A percentile compares a stretch with the other conserved stretches of the same genome.
phyloP scores from a whole-genome alignment of 768 basidiomycete genomes.

The Mrakia hoshinonis region DNA sequence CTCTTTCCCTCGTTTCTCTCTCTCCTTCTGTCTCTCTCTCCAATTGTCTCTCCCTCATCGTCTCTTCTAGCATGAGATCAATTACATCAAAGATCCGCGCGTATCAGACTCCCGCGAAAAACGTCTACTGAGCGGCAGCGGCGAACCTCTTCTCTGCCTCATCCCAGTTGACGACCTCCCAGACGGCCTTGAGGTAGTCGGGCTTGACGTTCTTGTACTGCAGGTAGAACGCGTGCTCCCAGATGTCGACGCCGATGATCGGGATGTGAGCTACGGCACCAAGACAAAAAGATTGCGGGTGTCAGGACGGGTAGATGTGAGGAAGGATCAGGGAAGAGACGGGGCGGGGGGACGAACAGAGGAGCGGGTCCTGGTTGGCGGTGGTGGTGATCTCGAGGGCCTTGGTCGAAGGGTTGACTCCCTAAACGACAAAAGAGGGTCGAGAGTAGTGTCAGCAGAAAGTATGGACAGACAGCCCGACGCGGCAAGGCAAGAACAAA shows the following conservation, averaged over 20 bases:
- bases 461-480: neutral
- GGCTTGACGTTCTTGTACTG: slow-evolving; percentile 93
- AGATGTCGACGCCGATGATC: slow-evolving; percentile 71
- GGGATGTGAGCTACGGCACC: slow-evolving; percentile 56
- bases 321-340: neutral
- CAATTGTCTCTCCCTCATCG: too few relatives aligned
- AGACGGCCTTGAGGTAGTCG: slow-evolving; percentile 72
- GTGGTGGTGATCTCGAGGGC: slow-evolving; percentile 87
- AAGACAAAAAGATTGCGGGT: neutral
- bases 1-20: too few relatives aligned
- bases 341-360: slow-evolving; percentile 40
- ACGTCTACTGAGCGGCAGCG: neutral
- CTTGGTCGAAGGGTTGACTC: slow-evolving; percentile 56
- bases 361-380: slow-evolving; percentile 88
- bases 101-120: too few relatives aligned
- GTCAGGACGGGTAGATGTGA: neutral
- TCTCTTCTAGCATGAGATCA: too few relatives aligned
- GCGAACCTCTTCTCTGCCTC: slow-evolving; percentile 68
- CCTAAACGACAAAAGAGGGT: slow-evolving; percentile 44
- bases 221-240: slow-evolving; percentile 55
- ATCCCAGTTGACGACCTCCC: slow-evolving; percentile 92
- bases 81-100: too few relatives aligned
- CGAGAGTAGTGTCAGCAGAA: neutral
- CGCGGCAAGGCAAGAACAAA: neutral
- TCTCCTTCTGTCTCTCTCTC: too few relatives aligned